phyloP scores from a whole-genome alignment of 2,329 filamentous ascomycete genomes.

The Hymenoscyphus repandus region DNA sequence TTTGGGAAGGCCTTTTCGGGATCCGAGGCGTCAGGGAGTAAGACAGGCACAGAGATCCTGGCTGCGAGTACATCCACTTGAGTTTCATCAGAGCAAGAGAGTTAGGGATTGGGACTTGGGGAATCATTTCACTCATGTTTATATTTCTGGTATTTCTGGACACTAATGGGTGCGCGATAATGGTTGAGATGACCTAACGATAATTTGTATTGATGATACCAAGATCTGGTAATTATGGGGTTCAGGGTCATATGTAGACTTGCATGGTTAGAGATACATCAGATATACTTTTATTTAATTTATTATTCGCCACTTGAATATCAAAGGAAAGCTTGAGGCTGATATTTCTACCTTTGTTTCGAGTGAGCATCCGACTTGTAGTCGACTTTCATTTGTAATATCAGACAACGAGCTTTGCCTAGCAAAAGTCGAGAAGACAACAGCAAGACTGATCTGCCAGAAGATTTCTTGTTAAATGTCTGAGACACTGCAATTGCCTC shows the following conservation, averaged over 20 bases:
- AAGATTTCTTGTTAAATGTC: no score
- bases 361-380: no score
- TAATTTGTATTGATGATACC: conserved; percentile 1
- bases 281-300: background rate
- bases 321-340: no score
- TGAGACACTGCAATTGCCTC: no score
- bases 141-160: background rate
- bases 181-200: background rate
- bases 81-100: background rate
- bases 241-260: background rate
- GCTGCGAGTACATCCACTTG: background rate
- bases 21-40: conserved; percentile 13
- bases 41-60: background rate
- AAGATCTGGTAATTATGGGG: conserved; percentile 2
- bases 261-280: background rate
- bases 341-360: no score
- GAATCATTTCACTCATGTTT: no score
- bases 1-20: conserved; percentile 11
- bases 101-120: background rate
- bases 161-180: background rate
- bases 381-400: no score
- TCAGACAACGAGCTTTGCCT: no score
- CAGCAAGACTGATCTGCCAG: no score
- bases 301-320: no score
- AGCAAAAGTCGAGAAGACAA: no score